Base-by-base conservation (phyloP, 1,284 basidiomycete species). In the Microbotryum intermedium region DNA sequence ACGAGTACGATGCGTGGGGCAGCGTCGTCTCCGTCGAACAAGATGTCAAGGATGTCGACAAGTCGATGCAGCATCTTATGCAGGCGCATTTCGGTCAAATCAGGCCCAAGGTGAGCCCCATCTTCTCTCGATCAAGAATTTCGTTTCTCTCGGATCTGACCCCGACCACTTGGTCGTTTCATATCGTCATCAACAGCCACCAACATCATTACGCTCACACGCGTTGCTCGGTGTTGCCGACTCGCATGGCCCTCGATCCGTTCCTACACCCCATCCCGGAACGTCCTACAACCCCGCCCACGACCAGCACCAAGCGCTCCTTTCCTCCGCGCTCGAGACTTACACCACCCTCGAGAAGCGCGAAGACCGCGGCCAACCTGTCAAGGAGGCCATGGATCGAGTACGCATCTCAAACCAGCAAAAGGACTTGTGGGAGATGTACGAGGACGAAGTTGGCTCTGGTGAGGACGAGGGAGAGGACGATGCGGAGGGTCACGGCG, bases 201-300 rank as follows among this genome's bases (percentile, higher is more conserved):
- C 63, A 6, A 11, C 51, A 3, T 60, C 68, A 1, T 48, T 70
- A 7, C 51, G 61, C 42, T 44, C 58, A n/a, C 69, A 72, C 50
- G 45, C 62, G 34, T 54, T 70, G 28, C 58, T 69, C 65, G 26
- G 60, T 25, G 30, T n/a, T 9, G 30, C 21, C 60, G 6, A 53
- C 53, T 29, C 49, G 23, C 23, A 49, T 5, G 47, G 53, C 2
- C 67, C 72, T 0, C 82, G 85, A 5, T 85, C 88, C 0, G 81
- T 93, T 2, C 74, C 81, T 1, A 74, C 83, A 7, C 94, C 94
- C 0, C 88, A 90, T 66, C 84, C 85, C 29, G 94, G 94, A 21
- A 82, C 85, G 7, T 93, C 90, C n/a, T 97, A 98, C 76, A 97
- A 97, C 74, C 94, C 94, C 0, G 82, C 84, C 0, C 83, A 82